Percentiles rank a stretch among this genome's conserved stretches.
These are phyloP conservation scores for Russula brevipes DNA, from an alignment of 768 basidiomycete genomes.

Conservation along the genomic window DNA sequence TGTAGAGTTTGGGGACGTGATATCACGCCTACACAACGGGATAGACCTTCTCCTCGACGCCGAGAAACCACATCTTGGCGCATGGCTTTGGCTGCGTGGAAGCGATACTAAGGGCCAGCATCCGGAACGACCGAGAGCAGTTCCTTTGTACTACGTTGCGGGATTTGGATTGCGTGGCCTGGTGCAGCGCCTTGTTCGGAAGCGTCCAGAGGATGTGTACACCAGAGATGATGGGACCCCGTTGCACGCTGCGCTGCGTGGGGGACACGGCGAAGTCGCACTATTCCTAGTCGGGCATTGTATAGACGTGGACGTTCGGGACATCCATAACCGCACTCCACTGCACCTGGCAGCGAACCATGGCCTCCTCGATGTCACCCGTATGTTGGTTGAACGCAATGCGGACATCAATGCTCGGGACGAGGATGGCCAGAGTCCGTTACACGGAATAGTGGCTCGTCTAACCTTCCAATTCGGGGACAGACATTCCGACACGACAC, in stretches of 20 bases:
- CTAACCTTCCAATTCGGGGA: no score
- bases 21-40: neutral
- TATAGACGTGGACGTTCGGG: neutral
- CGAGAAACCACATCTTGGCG: neutral
- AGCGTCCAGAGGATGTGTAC: neutral
- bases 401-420: neutral
- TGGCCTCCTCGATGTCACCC: neutral
- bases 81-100: neutral
- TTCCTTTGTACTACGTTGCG: neutral
- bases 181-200: neutral
- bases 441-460: neutral
- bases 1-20: neutral
- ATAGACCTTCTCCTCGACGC: neutral
- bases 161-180: neutral
- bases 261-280: neutral
- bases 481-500: neutral
- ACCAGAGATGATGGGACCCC: neutral
- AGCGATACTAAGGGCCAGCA: neutral
- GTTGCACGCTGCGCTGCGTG: neutral
- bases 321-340: neutral
- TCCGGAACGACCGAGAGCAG: neutral
- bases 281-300: neutral
- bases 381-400: neutral
- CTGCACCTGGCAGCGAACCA: neutral
- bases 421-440: neutral